Conservation (phyloP, 2,329 filamentous ascomycete species). For the Diaporthe batatas region DNA sequence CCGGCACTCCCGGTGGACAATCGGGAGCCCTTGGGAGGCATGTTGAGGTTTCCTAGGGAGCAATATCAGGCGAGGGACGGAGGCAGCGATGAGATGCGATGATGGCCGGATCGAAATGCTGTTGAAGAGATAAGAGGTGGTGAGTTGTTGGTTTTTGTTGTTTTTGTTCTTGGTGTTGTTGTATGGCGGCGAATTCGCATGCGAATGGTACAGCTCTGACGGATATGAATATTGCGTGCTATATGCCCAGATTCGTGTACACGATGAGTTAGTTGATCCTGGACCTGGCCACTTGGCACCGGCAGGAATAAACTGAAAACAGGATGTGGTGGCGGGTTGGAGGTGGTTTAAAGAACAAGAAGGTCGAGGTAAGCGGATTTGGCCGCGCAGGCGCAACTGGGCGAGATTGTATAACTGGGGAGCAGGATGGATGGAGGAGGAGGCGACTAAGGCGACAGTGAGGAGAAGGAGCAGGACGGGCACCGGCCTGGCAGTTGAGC, state of each 20-base stretch:
- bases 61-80: not conserved
- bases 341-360: slow-evolving; percentile 1
- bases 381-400: not conserved
- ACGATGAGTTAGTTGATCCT: not conserved
- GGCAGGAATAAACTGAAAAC: no score
- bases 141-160: not conserved
- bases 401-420: not conserved
- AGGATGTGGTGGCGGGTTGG: not conserved
- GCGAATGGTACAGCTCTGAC: not conserved
- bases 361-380: not conserved
- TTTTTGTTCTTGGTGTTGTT: not conserved
- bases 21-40: slow-evolving; percentile 28
- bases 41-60: not conserved
- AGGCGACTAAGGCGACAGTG: slow-evolving; percentile 4
- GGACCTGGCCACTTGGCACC: not conserved
- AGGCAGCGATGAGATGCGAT: not conserved
- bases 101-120: not conserved
- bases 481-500: slow-evolving; percentile 12
- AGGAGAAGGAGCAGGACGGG: slow-evolving; percentile 23
- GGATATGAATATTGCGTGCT: not conserved
- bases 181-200: not conserved
- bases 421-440: slow-evolving; percentile 4
- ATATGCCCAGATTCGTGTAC: not conserved
- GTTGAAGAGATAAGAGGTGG: not conserved
- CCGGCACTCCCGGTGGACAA: slow-evolving; percentile 19